Conservation (phyloP, 345 rosid genomes). For the Linum trigynum region DNA sequence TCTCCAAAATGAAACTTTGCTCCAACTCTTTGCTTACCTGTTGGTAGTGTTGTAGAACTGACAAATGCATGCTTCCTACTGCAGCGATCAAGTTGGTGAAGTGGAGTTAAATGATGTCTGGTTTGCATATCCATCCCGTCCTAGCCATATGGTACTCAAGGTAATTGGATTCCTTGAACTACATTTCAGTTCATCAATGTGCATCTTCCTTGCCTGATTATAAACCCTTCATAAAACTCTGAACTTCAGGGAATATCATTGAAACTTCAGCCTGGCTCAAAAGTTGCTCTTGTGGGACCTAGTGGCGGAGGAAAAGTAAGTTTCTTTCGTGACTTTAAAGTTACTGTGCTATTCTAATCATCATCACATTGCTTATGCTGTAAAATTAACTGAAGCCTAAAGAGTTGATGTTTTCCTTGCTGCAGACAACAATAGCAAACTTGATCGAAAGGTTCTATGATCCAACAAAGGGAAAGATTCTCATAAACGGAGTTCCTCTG, state of each 20-base stretch:
- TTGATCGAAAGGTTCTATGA: constrained; percentile 89
- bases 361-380: background rate
- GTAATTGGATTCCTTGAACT: constrained; percentile 25
- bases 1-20: too few species aligned
- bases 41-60: background rate
- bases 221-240: background rate
- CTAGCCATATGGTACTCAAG: constrained; percentile 83
- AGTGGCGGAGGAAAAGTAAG: constrained; percentile 96
- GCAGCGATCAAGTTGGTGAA: constrained; percentile 78
- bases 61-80: constrained; percentile 8
- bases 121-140: constrained; percentile 98
- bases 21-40: too few species aligned
- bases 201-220: background rate
- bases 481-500: constrained; percentile 71
- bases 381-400: background rate
- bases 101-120: constrained; percentile 81
- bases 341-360: background rate
- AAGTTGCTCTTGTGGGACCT: constrained; percentile 93
- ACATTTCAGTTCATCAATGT: background rate
- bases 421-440: constrained; percentile 92
- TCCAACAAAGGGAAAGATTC: constrained; percentile 67
- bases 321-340: background rate
- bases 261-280: constrained; percentile 73
- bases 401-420: background rate
- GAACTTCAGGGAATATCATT: constrained; percentile 68